These are phyloP conservation scores for Solanum hybrid DNA, from an alignment of 305 asterid species.

Conservation along the genomic window DNA sequence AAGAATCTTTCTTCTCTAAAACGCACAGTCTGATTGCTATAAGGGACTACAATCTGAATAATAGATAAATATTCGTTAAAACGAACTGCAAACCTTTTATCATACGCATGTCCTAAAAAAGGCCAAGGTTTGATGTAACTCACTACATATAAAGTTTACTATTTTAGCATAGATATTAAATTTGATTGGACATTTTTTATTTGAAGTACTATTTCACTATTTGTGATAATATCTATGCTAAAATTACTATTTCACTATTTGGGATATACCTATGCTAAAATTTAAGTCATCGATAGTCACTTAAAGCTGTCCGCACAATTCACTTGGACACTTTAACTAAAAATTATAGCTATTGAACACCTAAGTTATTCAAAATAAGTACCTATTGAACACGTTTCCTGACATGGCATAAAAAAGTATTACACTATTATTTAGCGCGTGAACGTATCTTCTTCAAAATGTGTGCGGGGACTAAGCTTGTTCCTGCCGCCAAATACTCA, in stretches of 20 bases:
- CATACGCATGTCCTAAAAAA: background rate
- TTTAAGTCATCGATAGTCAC: no score
- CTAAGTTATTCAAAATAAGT: no score
- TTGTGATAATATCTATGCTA: background rate
- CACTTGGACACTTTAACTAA: no score
- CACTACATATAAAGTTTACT: background rate
- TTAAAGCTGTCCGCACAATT: no score
- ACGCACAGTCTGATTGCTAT: background rate
- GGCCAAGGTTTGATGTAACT: no score
- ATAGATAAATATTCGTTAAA: background rate
- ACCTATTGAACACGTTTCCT: no score
- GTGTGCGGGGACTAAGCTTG: background rate
- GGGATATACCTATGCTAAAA: no score
- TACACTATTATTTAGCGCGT: no score
- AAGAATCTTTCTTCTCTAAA: background rate
- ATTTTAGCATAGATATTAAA: background rate
- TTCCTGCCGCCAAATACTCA: background rate
- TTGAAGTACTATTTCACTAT: background rate
- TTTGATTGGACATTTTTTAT: background rate
- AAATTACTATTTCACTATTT: no score
- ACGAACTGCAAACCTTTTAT: background rate
- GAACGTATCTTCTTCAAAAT: no score
- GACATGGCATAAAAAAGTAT: no score
- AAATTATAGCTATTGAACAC: no score
- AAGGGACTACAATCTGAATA: background rate